Percentiles rank a stretch among this genome's conserved stretches.
Conservation (phyloP, 1,139 yeast genomes). For the Suhomyces taliae region DNA sequence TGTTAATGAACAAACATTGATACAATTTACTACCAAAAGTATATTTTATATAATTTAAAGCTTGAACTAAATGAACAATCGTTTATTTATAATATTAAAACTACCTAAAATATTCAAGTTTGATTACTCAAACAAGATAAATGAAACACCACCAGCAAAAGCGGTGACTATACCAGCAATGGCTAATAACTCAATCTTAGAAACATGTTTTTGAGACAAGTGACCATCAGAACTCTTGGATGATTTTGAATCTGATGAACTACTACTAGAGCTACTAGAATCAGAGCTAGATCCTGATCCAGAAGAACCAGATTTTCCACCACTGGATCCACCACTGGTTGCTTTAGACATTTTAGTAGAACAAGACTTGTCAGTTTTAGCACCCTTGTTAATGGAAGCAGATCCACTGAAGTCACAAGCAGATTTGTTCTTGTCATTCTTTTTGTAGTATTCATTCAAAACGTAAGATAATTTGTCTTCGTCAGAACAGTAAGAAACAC, state of each 20-base stretch:
- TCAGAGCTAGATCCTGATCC: conserved; percentile 16
- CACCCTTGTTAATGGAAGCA: conserved; percentile 31
- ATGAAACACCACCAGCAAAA: conserved; percentile 41
- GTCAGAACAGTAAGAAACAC: conserved; percentile 39
- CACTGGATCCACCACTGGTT: conserved; percentile 16
- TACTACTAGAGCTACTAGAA: conserved; percentile 26
- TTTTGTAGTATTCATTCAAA: conserved; percentile 40
- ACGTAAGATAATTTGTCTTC: conserved; percentile 43
- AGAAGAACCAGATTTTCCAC: conserved; percentile 22
- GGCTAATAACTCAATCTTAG: conserved; percentile 33
- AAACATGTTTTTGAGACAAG: conserved; percentile 24
- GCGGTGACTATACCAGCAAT: conserved; percentile 34
- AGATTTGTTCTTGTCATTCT: conserved; percentile 24
- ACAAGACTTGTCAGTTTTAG: conserved; percentile 33
- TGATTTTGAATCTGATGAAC: conserved; percentile 22
- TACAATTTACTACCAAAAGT: not conserved
- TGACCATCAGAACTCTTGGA: conserved; percentile 26
- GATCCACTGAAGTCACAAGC: conserved; percentile 47
- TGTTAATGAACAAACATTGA: not conserved
- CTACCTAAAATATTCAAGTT: not conserved
- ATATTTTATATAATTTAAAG: not conserved
- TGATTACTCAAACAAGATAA: conserved; percentile 28
- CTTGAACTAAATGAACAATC: not conserved
- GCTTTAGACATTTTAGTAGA: conserved; percentile 29
- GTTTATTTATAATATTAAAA: not conserved